Percentiles rank a stretch among this genome's conserved stretches.
phyloP scores from a whole-genome alignment of 176 grass and related monocot species.

The Thinopyrum elongatum region DNA sequence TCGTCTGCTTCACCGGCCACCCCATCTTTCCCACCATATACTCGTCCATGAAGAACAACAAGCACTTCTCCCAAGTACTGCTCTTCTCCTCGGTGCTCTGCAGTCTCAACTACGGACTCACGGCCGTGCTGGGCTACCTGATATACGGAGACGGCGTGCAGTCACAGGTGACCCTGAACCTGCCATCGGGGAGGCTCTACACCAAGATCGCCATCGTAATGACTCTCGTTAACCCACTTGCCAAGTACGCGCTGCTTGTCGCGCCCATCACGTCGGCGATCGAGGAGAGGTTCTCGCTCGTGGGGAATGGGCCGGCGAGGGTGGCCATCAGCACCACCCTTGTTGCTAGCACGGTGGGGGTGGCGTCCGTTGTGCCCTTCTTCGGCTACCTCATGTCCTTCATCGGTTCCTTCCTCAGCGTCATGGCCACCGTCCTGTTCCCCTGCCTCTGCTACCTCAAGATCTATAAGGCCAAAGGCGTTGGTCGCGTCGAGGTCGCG shows the following conservation, averaged over 20 bases:
- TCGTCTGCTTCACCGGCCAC: conserved; percentile 47
- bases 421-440: conserved; percentile 49
- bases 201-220: conserved; percentile 1
- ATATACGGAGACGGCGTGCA: neutral
- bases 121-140: conserved; percentile 26
- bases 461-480: conserved; percentile 36
- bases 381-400: conserved; percentile 47
- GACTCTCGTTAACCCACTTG: neutral
- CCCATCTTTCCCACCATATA: conserved; percentile 48
- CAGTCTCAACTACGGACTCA: conserved; percentile 38
- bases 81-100: conserved; percentile 39
- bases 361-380: conserved; percentile 48
- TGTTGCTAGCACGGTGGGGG: conserved; percentile 38
- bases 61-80: conserved; percentile 40
- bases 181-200: neutral
- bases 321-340: conserved; percentile 35
- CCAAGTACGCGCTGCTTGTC: conserved; percentile 15
- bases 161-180: neutral
- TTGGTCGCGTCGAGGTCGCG: conserved; percentile 15
- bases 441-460: conserved; percentile 56
- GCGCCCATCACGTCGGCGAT: conserved; percentile 42
- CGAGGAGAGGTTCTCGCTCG: conserved; percentile 31
- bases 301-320: conserved; percentile 5
- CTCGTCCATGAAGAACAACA: conserved; percentile 39
- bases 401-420: conserved; percentile 46